Percentiles rank a stretch among this genome's conserved stretches.
phyloP scores from a whole-genome alignment of 768 basidiomycete genomes.

The Rickenella mellea region DNA sequence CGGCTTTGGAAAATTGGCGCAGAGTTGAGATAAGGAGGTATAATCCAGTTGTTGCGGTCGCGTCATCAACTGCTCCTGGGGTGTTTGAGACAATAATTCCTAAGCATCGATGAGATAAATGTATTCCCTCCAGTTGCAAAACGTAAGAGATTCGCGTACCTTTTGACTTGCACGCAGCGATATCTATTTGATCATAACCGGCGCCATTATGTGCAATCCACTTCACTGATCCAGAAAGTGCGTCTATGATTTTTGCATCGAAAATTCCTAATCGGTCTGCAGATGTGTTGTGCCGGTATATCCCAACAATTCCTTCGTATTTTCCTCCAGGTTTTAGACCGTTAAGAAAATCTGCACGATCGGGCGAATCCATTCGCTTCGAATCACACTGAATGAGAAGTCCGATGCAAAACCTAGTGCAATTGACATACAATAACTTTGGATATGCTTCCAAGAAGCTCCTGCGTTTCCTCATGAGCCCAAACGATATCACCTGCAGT shows the following conservation, averaged over 20 bases:
- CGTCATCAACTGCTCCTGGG: slow-evolving; percentile 83
- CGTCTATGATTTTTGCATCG: slow-evolving; percentile 67
- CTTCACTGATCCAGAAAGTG: slow-evolving; percentile 56
- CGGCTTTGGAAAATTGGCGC: slow-evolving; percentile 62
- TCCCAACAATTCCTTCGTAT: slow-evolving; percentile 62
- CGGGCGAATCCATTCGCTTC: slow-evolving; percentile 46
- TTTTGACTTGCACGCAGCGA: slow-evolving; percentile 58
- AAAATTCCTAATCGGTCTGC: slow-evolving; percentile 61
- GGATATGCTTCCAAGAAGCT: slow-evolving; percentile 56
- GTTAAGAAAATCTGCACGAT: slow-evolving; percentile 60
- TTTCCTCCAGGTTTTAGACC: slow-evolving; percentile 58
- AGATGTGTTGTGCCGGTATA: slow-evolving; percentile 73
- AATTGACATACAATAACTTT: slow-evolving; percentile 63
- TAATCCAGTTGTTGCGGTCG: slow-evolving; percentile 81
- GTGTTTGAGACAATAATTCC: slow-evolving; percentile 82
- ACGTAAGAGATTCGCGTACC: slow-evolving; percentile 29
- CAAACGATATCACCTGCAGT: slow-evolving; percentile 59
- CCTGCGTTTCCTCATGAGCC: slow-evolving; percentile 67
- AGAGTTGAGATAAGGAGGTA: slow-evolving; percentile 74
- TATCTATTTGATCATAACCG: slow-evolving; percentile 85
- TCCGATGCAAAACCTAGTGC: background rate
- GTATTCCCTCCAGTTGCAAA: background rate
- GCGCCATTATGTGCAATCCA: slow-evolving; percentile 93
- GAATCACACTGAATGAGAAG: background rate
- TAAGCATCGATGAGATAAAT: slow-evolving; percentile 21